phyloP scores from a whole-genome alignment of 116 monocot genomes.

The Dioscorea cayenensis region DNA sequence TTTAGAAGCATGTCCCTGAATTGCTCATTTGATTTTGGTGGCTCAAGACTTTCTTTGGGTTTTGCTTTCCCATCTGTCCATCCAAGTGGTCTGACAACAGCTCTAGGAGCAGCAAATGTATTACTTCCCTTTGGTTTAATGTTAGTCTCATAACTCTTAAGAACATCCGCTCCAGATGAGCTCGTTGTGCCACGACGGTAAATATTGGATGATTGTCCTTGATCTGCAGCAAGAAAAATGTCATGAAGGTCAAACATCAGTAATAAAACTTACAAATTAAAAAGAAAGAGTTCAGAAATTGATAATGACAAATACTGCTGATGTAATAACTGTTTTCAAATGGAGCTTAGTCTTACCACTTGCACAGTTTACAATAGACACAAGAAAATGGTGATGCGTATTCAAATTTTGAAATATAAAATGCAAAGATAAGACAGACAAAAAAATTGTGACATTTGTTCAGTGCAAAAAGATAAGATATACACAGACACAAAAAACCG shows the following conservation, averaged over 20 bases:
- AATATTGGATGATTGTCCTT: slow-evolving; percentile 13
- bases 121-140: slow-evolving; percentile 34
- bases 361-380: no score
- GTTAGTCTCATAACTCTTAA: slow-evolving; percentile 17
- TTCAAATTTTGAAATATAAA: no score
- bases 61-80: slow-evolving; percentile 38
- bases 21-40: slow-evolving; percentile 76
- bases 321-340: no score
- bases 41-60: slow-evolving; percentile 30
- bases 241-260: neutral
- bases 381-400: no score
- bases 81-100: slow-evolving; percentile 58
- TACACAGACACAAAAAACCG: no score
- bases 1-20: slow-evolving; percentile 73
- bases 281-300: neutral
- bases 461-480: no score
- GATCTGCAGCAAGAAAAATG: slow-evolving; percentile 31
- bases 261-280: neutral
- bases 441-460: no score
- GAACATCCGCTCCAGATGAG: neutral
- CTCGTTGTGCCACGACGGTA: slow-evolving; percentile 5
- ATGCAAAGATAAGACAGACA: no score
- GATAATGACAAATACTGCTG: neutral
- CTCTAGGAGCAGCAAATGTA: slow-evolving; percentile 74
- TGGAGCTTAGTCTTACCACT: no score